Percentiles rank a stretch among this genome's conserved stretches.
These are phyloP conservation scores for Myriosclerotinia scirpicola DNA, from an alignment of 2,329 filamentous ascomycete genomes.

Conservation along the genomic window DNA sequence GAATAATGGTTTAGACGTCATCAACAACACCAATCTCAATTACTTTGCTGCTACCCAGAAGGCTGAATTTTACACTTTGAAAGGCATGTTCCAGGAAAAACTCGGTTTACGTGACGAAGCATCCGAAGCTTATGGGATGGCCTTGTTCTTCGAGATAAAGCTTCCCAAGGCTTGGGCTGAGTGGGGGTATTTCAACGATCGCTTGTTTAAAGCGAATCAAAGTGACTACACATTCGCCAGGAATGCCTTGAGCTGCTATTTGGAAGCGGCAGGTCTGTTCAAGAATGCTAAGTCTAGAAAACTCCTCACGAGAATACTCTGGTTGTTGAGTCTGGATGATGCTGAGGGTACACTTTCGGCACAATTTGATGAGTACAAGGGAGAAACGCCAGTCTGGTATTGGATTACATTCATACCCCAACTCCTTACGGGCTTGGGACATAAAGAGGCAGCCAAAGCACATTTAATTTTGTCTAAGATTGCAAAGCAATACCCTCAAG, in stretches of 20 bases:
- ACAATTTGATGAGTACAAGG: slow-evolving; percentile 95
- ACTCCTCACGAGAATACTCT: slow-evolving; percentile 86
- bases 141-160: slow-evolving; percentile 92
- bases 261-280: slow-evolving; percentile 93
- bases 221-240: slow-evolving; percentile 78
- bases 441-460: slow-evolving; percentile 86
- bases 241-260: slow-evolving; percentile 91
- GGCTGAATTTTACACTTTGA: slow-evolving; percentile 97
- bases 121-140: slow-evolving; percentile 90
- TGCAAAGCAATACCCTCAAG: slow-evolving; percentile 92
- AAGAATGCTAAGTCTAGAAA: slow-evolving; percentile 97
- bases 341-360: slow-evolving; percentile 76
- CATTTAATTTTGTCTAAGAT: slow-evolving; percentile 88
- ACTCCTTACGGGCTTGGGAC: slow-evolving; percentile 83
- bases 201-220: slow-evolving; percentile 90
- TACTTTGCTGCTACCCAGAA: slow-evolving; percentile 97
- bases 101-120: slow-evolving; percentile 87
- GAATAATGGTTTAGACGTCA: slow-evolving; percentile 90
- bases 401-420: slow-evolving; percentile 99
- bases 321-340: slow-evolving; percentile 93
- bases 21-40: slow-evolving; percentile 99
- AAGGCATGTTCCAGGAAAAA: slow-evolving; percentile 99
- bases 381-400: slow-evolving; percentile 97
- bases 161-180: slow-evolving; percentile 98
- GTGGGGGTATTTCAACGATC: slow-evolving; percentile 98